Evolutionary conservation across 2,329 filamentous ascomycete species (phyloP).

Genomic region (Ophiostoma australiae): DNA sequence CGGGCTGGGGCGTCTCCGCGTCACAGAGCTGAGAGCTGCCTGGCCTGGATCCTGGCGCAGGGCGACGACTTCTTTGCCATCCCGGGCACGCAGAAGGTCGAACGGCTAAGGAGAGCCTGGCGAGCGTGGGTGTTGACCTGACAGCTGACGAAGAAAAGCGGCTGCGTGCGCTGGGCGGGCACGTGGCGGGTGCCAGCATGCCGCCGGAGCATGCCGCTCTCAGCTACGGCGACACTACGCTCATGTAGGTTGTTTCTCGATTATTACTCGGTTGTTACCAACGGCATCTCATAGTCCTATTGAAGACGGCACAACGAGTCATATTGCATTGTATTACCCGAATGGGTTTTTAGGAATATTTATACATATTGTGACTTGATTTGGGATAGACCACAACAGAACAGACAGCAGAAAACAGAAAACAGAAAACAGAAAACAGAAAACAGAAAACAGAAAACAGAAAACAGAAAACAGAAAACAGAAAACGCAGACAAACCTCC

Average conservation of each 20-base stretch:
- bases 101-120: conserved; percentile 46
- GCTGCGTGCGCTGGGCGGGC: background rate
- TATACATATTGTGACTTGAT: background rate
- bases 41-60: conserved; percentile 60
- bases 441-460: too few relatives aligned
- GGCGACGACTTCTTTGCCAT: conserved; percentile 58
- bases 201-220: background rate
- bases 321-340: background rate
- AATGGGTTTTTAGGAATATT: background rate
- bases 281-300: too few relatives aligned
- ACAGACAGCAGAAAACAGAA: too few relatives aligned
- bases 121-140: conserved; percentile 34
- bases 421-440: too few relatives aligned
- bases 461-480: too few relatives aligned
- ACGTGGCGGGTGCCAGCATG: background rate
- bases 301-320: background rate
- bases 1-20: conserved; percentile 46
- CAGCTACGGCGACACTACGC: background rate
- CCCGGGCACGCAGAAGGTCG: conserved; percentile 45
- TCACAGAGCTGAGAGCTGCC: conserved; percentile 57
- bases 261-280: too few relatives aligned
- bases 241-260: background rate
- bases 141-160: conserved; percentile 32
- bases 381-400: too few relatives aligned
- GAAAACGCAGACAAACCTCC: background rate